Conservation (phyloP, 139 green algal species). For the Chlamydomonas asymmetrica region DNA sequence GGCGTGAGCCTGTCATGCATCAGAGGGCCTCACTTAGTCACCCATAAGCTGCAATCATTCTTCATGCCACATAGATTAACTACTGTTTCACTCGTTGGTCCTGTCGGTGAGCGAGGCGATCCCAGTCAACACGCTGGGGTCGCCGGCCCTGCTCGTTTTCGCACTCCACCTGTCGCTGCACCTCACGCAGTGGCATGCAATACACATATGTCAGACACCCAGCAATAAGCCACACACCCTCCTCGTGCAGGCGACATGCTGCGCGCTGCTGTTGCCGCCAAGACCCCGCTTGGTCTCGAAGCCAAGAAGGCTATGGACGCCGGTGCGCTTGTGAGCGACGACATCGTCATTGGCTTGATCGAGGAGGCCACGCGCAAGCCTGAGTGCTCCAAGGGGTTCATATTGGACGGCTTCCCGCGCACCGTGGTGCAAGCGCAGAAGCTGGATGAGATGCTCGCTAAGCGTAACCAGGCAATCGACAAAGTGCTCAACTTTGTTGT, state of each 20-base stretch:
- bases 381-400: constrained; percentile 94
- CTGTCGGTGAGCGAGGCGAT: too few species aligned
- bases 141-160: too few species aligned
- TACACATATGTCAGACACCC: too few species aligned
- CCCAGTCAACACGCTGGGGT: too few species aligned
- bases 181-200: too few species aligned
- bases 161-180: too few species aligned
- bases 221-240: not conserved
- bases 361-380: constrained; percentile 84
- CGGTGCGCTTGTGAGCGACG: constrained; percentile 92
- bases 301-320: constrained; percentile 97
- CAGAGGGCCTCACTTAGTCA: too few species aligned
- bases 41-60: too few species aligned
- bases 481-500: constrained; percentile 92
- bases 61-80: too few species aligned
- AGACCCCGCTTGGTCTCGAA: constrained; percentile 79
- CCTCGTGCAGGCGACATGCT: constrained; percentile 84
- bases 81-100: not conserved
- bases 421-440: constrained; percentile 76
- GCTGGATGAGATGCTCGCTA: constrained; percentile 93
- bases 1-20: too few species aligned
- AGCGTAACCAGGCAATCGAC: constrained; percentile 80
- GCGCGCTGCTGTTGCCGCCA: constrained; percentile 82
- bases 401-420: constrained; percentile 95
- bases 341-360: constrained; percentile 97